Percentiles rank a stretch among this genome's conserved stretches.
phyloP scores from a whole-genome alignment of 331 rosid genomes.

The Ulmus americana region DNA sequence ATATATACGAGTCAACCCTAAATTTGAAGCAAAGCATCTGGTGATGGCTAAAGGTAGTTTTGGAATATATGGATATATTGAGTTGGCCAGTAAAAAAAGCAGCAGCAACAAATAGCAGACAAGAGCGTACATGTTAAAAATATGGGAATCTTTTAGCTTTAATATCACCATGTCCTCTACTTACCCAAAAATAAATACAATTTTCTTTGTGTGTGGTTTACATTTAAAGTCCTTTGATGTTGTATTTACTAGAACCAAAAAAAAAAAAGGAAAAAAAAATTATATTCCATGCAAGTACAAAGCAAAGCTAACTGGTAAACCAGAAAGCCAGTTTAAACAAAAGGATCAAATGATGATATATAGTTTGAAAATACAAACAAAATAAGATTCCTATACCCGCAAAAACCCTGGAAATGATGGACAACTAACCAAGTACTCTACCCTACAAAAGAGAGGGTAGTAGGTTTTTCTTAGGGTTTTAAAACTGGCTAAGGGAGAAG shows the following conservation, averaged over 20 bases:
- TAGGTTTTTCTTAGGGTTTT: conserved; percentile 18
- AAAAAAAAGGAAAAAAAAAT: background rate
- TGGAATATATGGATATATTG: background rate
- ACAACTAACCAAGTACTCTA: conserved; percentile 19
- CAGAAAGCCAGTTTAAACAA: background rate
- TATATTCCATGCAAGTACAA: conserved; percentile 9
- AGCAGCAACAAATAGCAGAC: background rate
- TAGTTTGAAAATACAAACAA: background rate
- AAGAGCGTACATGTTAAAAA: background rate
- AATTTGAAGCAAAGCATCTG: too few species aligned
- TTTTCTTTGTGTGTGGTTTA: too few species aligned
- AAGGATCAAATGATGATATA: background rate
- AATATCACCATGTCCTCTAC: background rate
- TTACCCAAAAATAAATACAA: too few species aligned
- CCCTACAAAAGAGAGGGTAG: conserved; percentile 9
- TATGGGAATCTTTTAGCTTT: conserved; percentile 1
- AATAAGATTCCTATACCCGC: conserved; percentile 17
- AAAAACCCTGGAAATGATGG: background rate
- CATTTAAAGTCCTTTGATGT: too few species aligned
- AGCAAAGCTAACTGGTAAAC: background rate
- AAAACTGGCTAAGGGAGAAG: background rate
- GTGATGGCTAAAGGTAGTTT: background rate
- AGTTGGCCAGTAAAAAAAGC: background rate
- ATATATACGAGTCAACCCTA: too few species aligned
- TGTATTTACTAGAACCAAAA: too few species aligned